Conservation (phyloP, 2,329 filamentous ascomycete genomes). For the Dryadomyces sulphureus region DNA sequence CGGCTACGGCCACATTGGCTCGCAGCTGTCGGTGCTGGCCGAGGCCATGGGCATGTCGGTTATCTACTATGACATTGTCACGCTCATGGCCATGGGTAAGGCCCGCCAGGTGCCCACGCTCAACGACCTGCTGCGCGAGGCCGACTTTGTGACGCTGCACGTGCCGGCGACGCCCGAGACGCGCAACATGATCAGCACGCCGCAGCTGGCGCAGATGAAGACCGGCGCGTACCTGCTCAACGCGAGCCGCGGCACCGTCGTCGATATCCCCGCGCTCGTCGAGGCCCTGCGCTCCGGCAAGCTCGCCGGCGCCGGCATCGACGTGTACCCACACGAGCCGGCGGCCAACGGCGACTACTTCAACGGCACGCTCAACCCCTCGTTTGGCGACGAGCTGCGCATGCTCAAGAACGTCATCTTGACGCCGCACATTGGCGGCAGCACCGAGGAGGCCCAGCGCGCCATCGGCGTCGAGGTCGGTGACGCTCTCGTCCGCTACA, state of each 20-base stretch:
- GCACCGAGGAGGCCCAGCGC: slow-evolving; percentile 92
- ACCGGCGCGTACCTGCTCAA: slow-evolving; percentile 89
- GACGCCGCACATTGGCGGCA: slow-evolving; percentile 92
- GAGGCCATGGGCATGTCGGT: slow-evolving; percentile 98
- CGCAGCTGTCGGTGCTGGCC: slow-evolving; percentile 82
- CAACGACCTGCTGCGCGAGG: slow-evolving; percentile 57
- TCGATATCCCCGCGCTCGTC: slow-evolving; percentile 86
- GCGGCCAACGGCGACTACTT: slow-evolving; percentile 93
- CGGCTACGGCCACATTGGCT: slow-evolving; percentile 94
- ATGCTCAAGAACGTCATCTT: slow-evolving; percentile 84
- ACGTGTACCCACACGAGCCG: slow-evolving; percentile 91
- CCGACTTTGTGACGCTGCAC: slow-evolving; percentile 90
- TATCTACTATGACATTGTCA: slow-evolving; percentile 91
- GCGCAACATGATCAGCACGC: slow-evolving; percentile 72
- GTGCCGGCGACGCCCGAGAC: slow-evolving; percentile 91
- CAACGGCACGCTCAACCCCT: slow-evolving; percentile 58
- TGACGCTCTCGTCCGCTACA: slow-evolving; percentile 78
- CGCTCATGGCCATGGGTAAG: slow-evolving; percentile 86
- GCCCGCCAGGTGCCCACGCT: slow-evolving; percentile 69
- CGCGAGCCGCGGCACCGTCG: slow-evolving; percentile 82
- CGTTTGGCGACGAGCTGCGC: slow-evolving; percentile 73
- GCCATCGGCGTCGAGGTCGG: slow-evolving; percentile 91
- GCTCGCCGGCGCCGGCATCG: slow-evolving; percentile 84
- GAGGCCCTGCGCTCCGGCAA: slow-evolving; percentile 75
- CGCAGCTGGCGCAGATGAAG: slow-evolving; percentile 81